phyloP scores from a whole-genome alignment of 495 filamentous ascomycete species.

The Neurospora sp. region DNA sequence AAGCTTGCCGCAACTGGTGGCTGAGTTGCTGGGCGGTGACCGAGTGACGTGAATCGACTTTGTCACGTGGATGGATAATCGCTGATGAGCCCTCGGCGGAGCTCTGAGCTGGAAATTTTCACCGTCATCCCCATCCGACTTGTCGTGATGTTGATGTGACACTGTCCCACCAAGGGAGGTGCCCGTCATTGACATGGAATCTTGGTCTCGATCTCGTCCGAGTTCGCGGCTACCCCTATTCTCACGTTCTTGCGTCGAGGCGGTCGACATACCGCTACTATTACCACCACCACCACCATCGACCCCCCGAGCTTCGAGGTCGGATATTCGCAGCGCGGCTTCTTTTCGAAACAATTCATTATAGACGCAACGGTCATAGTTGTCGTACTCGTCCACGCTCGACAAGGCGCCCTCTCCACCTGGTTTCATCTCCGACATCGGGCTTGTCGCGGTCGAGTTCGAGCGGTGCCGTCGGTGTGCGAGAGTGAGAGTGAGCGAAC shows the following conservation, averaged over 20 bases:
- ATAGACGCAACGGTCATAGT: neutral
- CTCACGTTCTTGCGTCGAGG: neutral
- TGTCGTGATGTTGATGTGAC: neutral
- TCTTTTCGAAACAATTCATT: neutral
- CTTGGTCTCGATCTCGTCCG: neutral
- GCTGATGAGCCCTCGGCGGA: conserved; percentile 15
- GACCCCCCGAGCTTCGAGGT: neutral
- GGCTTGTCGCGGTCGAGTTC: neutral
- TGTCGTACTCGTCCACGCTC: neutral
- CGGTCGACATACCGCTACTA: neutral
- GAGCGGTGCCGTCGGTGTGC: neutral
- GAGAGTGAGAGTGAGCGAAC: neutral
- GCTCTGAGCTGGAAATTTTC: conserved; percentile 6
- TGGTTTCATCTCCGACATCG: neutral
- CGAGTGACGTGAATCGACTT: conserved; percentile 8
- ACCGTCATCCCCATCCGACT: neutral
- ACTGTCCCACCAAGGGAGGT: neutral
- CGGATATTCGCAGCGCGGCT: neutral
- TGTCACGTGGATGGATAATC: conserved; percentile 13
- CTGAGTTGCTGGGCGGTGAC: neutral
- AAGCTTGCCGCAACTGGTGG: neutral
- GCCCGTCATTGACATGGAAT: neutral
- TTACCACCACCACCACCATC: neutral
- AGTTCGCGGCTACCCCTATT: neutral
- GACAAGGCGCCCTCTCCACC: neutral